These are phyloP conservation scores for Globisporangium cederbergense DNA, from an alignment of 352 stramenopile species.

Conservation along the genomic window DNA sequence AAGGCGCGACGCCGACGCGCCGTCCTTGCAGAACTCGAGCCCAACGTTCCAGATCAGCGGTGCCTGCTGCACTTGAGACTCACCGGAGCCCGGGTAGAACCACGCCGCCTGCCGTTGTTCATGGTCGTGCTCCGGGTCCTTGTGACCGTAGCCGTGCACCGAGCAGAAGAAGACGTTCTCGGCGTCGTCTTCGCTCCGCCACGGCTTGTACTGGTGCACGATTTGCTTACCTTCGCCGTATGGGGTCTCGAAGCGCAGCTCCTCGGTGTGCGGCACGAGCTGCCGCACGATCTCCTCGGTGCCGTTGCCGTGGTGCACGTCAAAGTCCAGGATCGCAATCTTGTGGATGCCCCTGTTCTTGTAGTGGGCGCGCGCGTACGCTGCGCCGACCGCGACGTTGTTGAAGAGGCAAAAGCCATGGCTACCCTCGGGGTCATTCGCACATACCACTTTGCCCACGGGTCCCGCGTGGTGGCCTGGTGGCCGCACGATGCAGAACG, in stretches of 20 bases:
- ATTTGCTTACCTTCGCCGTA: constrained; percentile 88
- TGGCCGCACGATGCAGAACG: constrained; percentile 95
- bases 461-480: constrained; percentile 97
- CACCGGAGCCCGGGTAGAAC: constrained; percentile 81
- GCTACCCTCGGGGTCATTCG: constrained; percentile 87
- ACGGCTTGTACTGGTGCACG: constrained; percentile 92
- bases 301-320: constrained; percentile 98
- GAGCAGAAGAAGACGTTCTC: constrained; percentile 97
- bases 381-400: constrained; percentile 96
- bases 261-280: constrained; percentile 85
- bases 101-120: constrained; percentile 32
- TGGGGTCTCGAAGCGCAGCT: constrained; percentile 82
- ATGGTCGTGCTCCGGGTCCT: constrained; percentile 58
- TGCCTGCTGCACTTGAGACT: constrained; percentile 29
- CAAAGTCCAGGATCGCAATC: constrained; percentile 97
- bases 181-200: constrained; percentile 92
- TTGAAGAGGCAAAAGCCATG: constrained; percentile 98
- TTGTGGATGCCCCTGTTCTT: constrained; percentile 89
- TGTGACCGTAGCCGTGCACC: constrained; percentile 73
- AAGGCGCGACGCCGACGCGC: constrained; percentile 53
- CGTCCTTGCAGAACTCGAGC: constrained; percentile 45
- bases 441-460: constrained; percentile 91
- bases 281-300: constrained; percentile 95
- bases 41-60: constrained; percentile 71
- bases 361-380: constrained; percentile 93